Base-by-base conservation (phyloP, 73 alveolate species). In the Durusdinium trenchii region DNA sequence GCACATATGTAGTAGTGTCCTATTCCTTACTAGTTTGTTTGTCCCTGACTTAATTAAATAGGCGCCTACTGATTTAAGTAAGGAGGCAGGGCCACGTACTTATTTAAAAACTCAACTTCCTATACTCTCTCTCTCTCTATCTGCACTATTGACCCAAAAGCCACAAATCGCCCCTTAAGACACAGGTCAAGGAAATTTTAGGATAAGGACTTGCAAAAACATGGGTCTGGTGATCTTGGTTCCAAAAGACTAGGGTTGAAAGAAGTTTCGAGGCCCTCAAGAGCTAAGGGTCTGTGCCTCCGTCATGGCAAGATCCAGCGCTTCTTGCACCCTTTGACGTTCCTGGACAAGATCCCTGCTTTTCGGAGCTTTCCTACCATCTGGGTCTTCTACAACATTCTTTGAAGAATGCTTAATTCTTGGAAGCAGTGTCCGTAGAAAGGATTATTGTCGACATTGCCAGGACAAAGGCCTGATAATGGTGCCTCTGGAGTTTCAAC, bases 241-340 rank as follows among this genome's bases (percentile, higher is more conserved):
- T 60, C 73, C n/a, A 35, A 23, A 18, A 36, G 50, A 71, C 48
- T 2, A 47, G 51, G 36, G 47, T 35, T 54, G 91, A 48, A 50
- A 52, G 23, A 20, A n/a, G 40, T n/a, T 38, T 20, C 36, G 32
- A 35, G 36, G 3, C 16, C 23, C n/a, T 0, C 5, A 16, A 83
- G 23, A 48, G 18, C 75, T 2, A 40, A n/a, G 0, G 73, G 79
- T 16, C 40, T 3, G 64, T 6, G 98, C 98, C 98, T 91, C 98
- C 32, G 98, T 89, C 98, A 91, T 91, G 43, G 98, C 98, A 52
- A 71, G 78, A 16, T 91, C 98, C 43, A 91, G 98, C 3, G 98
- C 98, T 6, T 73, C 98, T 78, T 91, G 98, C 75, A 91, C 98
- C 60, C 50, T 91, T 54, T 78, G 73, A 28, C 98, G 98, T 78